Conservation (phyloP, 2,329 filamentous ascomycete genomes). For the Fusarium sp. region DNA sequence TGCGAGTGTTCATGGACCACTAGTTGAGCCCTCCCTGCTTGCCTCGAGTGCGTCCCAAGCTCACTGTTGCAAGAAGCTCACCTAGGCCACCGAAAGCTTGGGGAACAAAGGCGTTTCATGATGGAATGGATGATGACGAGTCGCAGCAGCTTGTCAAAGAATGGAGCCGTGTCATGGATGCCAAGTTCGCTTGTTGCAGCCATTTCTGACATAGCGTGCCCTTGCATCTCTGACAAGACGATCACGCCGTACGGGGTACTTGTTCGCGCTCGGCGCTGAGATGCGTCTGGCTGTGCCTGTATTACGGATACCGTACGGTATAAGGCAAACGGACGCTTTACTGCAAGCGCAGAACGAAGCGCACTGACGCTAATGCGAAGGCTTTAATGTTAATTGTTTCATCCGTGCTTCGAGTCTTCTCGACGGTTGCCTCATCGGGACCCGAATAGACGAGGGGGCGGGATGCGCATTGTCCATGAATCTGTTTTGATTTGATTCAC, state of each 20-base stretch:
- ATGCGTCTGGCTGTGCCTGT: constrained; percentile 24
- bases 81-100: not conserved
- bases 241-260: constrained; percentile 8
- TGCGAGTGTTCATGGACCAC: constrained; percentile 12
- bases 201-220: constrained; percentile 28
- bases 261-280: constrained; percentile 15
- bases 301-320: not conserved
- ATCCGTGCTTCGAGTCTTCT: constrained; percentile 33
- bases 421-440: constrained; percentile 32
- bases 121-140: not conserved
- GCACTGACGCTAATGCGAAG: constrained; percentile 25
- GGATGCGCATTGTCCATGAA: constrained; percentile 27
- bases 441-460: constrained; percentile 28
- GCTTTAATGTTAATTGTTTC: constrained; percentile 40
- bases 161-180: not conserved
- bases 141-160: not conserved
- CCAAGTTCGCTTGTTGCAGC: constrained; percentile 26
- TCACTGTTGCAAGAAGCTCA: not conserved
- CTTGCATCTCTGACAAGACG: constrained; percentile 4
- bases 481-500: constrained; percentile 34
- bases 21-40: constrained; percentile 5
- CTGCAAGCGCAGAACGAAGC: constrained; percentile 3
- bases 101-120: constrained; percentile 12
- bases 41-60: not conserved
- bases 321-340: constrained; percentile 2